phyloP scores from a whole-genome alignment of 2,329 filamentous ascomycete species.

The Neonectria sp. region DNA sequence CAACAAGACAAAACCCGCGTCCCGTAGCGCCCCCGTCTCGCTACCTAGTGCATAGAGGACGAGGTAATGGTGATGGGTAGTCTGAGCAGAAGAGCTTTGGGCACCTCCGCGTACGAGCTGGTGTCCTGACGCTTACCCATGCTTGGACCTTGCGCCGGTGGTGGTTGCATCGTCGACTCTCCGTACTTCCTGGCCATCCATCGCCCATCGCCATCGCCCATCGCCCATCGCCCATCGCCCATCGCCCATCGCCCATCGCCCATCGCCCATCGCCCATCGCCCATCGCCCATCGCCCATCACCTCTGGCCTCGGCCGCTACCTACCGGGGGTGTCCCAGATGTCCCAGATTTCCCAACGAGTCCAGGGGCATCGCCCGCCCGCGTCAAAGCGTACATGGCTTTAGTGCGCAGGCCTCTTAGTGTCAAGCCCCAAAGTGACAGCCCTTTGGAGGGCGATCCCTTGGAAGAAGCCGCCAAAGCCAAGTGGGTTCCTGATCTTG shows the following conservation, averaged over 20 bases:
- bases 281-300: too few relatives aligned
- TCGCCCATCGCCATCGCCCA: too few relatives aligned
- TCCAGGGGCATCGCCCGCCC: constrained; percentile 17
- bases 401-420: constrained; percentile 12
- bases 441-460: constrained; percentile 33
- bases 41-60: background rate
- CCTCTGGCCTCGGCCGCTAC: constrained; percentile 15
- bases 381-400: constrained; percentile 37
- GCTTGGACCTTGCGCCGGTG: constrained; percentile 20
- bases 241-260: too few relatives aligned
- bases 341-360: background rate
- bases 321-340: constrained; percentile 6
- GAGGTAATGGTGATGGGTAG: background rate
- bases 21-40: constrained; percentile 13
- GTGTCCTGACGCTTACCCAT: constrained; percentile 5
- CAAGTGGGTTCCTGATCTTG: constrained; percentile 33
- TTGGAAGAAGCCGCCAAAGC: constrained; percentile 1
- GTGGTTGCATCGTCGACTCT: background rate
- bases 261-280: too few relatives aligned
- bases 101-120: background rate
- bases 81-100: too few relatives aligned
- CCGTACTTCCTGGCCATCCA: too few relatives aligned
- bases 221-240: too few relatives aligned
- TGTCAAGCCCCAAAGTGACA: constrained; percentile 17
- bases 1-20: too few relatives aligned